These are phyloP conservation scores for Nicotiana tomentosiformis DNA, from an alignment of 257 asterid species.

Conservation along the genomic window DNA sequence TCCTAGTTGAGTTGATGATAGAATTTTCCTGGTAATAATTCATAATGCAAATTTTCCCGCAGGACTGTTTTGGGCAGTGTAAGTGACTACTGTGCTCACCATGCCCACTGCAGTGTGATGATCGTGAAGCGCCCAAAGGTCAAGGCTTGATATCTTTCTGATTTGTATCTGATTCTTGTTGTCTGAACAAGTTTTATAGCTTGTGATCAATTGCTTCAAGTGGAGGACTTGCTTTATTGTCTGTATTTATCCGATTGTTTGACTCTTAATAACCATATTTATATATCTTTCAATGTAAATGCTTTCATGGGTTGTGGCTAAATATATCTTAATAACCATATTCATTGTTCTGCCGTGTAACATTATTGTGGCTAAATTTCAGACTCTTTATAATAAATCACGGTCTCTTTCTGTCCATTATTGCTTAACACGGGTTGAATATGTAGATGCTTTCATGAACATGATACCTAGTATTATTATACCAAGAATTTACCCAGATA, in stretches of 20 bases:
- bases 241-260: neutral
- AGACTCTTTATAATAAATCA: neutral
- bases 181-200: neutral
- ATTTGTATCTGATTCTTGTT: neutral
- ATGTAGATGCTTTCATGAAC: neutral
- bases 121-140: conserved; percentile 43
- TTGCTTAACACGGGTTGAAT: neutral
- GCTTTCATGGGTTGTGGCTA: too few relatives aligned
- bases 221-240: neutral
- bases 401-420: neutral
- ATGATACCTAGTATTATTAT: neutral
- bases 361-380: neutral
- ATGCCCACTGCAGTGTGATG: conserved; percentile 49
- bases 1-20: neutral
- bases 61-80: conserved; percentile 50
- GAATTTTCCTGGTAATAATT: neutral
- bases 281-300: neutral
- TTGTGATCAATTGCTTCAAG: neutral
- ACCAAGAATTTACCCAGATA: neutral
- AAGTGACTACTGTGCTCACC: conserved; percentile 47
- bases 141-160: conserved; percentile 18
- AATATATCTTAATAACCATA: neutral
- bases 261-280: neutral
- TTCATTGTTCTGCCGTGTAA: neutral
- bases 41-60: conserved; percentile 7